phyloP scores from a whole-genome alignment of 2,329 filamentous ascomycete genomes.

The Alternaria sp. region DNA sequence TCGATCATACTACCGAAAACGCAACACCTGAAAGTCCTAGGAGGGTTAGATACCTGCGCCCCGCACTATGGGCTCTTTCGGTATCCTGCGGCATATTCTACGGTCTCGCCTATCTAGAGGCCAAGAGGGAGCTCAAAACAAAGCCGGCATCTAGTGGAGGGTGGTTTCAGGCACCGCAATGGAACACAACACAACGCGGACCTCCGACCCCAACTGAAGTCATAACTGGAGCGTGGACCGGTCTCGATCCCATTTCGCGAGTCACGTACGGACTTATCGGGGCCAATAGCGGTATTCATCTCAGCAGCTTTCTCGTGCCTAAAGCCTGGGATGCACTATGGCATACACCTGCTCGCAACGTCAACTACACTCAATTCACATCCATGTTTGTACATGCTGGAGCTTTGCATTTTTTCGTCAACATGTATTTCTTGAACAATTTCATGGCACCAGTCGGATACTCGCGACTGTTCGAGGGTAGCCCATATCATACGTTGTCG shows the following conservation, averaged over 20 bases:
- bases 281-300: constrained; percentile 35
- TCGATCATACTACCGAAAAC: not conserved
- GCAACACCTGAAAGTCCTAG: constrained; percentile 13
- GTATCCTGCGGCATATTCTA: constrained; percentile 39
- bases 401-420: constrained; percentile 21
- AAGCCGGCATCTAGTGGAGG: constrained; percentile 12
- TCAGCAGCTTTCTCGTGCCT: constrained; percentile 30
- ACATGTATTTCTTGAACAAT: constrained; percentile 36
- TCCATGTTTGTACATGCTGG: constrained; percentile 35
- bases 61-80: constrained; percentile 36
- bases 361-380: constrained; percentile 40
- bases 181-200: constrained; percentile 15
- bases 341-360: constrained; percentile 39
- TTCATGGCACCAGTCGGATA: constrained; percentile 40
- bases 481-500: constrained; percentile 35
- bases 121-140: constrained; percentile 31
- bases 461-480: constrained; percentile 39
- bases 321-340: constrained; percentile 34
- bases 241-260: constrained; percentile 35
- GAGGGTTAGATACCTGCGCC: constrained; percentile 34
- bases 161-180: constrained; percentile 28
- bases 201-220: constrained; percentile 38
- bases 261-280: constrained; percentile 38
- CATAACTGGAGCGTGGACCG: constrained; percentile 30
- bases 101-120: constrained; percentile 37